Base-by-base conservation (phyloP, 2,329 filamentous ascomycete genomes). In the Bipolaris bicolor region DNA sequence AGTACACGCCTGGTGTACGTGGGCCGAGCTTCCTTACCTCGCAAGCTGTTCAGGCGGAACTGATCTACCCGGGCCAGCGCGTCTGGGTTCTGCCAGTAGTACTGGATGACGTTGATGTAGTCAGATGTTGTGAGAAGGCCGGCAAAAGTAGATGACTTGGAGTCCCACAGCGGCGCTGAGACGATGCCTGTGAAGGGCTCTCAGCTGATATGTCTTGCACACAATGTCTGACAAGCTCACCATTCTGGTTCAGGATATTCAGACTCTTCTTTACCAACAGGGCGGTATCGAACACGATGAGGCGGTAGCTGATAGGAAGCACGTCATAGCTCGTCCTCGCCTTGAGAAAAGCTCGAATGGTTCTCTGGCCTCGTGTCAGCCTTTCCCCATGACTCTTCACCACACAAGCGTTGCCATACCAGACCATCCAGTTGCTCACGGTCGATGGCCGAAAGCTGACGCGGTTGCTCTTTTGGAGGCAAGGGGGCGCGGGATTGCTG, bases 81-180 rank as follows among this genome's bases (percentile, higher is more conserved):
- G 65, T 96, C 91, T 2, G 94, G 95, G 68, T 95, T 96, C 78
- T 98, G 93, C 83, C 92, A 97, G 82, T 99, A 98, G 79, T 99
- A 99, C 76, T 98, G 94, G 39, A 99, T 96, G 55, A 99, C 90
- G 73, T 99, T 99, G 80, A 99, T 96, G 77, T 95, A 99, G 79
- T 99, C 95, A 60, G 92, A 96, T 62, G 92, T 95, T 26, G 95
- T 99, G 64, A 99, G 84, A 47, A 99, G 86, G 37, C 95, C 95
- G 39, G 94, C 95, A 77, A 98, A 99, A 34, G 90, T 92, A 24
- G 93, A 96, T 3, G 89, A 91, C 64, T 90, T 89, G 24, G 94
- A 97, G 77, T 99, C 93, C 95, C 95, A 99, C 64, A 99, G 82
- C 49, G 95, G 95, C 50, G 95, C 95, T 29, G 95, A 99, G 54